phyloP scores from a whole-genome alignment of 2,329 filamentous ascomycete genomes.

The Gremmenia infestans region DNA sequence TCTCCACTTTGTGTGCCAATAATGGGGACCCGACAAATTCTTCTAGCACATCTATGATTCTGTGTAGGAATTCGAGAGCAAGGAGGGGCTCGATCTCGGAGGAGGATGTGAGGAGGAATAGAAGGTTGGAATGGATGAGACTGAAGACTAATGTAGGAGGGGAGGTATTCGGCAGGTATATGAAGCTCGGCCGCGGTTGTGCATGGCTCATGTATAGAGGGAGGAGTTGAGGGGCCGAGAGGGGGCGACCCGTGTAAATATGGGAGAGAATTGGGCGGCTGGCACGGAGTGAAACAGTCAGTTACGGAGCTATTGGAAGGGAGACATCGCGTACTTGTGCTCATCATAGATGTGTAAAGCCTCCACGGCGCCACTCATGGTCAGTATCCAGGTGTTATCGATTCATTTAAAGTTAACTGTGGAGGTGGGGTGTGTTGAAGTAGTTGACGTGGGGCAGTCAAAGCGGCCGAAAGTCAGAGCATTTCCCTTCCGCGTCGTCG shows the following conservation, averaged over 20 bases:
- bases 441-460: slow-evolving; percentile 2
- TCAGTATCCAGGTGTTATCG: slow-evolving; percentile 27
- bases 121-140: slow-evolving; percentile 77
- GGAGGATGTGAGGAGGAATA: slow-evolving; percentile 81
- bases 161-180: slow-evolving; percentile 76
- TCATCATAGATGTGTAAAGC: slow-evolving; percentile 97
- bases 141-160: slow-evolving; percentile 88
- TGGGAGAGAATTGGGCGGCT: slow-evolving; percentile 86
- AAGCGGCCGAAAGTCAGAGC: neutral
- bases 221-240: slow-evolving; percentile 69
- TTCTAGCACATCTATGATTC: slow-evolving; percentile 86
- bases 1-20: slow-evolving; percentile 79
- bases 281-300: slow-evolving; percentile 16
- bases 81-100: slow-evolving; percentile 84
- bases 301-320: slow-evolving; percentile 12
- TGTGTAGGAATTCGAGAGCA: slow-evolving; percentile 89
- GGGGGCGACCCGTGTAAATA: slow-evolving; percentile 77
- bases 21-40: slow-evolving; percentile 89
- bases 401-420: slow-evolving; percentile 13
- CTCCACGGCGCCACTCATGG: slow-evolving; percentile 84
- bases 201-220: slow-evolving; percentile 83
- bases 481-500: neutral
- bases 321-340: slow-evolving; percentile 61
- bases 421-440: neutral
- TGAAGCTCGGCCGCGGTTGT: slow-evolving; percentile 73